Evolutionary conservation across 1,284 basidiomycete genomes (phyloP), one percentile per base, ranked within the genome.

Genomic region (Cryptococcus sp.): DNA sequence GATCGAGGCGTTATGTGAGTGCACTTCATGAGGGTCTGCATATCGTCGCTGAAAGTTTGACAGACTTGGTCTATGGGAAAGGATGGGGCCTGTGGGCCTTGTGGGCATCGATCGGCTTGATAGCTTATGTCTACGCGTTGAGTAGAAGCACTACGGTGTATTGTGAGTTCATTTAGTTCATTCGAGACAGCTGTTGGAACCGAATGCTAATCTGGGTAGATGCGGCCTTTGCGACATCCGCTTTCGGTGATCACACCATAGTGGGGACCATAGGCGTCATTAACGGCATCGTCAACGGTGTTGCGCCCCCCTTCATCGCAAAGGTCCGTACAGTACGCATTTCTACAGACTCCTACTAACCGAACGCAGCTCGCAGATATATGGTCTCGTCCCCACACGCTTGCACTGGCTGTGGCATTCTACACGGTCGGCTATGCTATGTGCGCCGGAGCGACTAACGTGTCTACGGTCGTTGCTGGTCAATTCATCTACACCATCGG

Each of bases 401-500:
- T 71, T 7, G n/a, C 58, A 7, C 42, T 67, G 31, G 54, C 65
- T 0, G 59, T 68, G 27, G 35, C 65, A 15, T 67, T 74, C 48
- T 76, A 71, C 57, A 60, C 57, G 5, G 49, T 76, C 19, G 74
- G 74, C 13, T 73, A 73, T 54, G 61, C 69, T 51, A 55, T 75
- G 45, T 65, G 67, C 39, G 73, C 73, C 1, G 68, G 63, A 1
- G 60, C 67, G 10, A 58, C 60, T 5, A 71, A 65, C n/a, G 66
- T 75, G 41, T 47, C 58, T 8, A 66, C 69, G 16, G 66, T 74
- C 25, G 70, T 62, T 17, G 72, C 62, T 13, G 74, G 72, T 5
- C 71, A 70, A 58, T 68, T 74, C 31, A 60, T 76, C 41, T 69
- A 70, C 62, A 68, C 70, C 5, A 49, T 73, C 7, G 74, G 74